phyloP scores from a whole-genome alignment of 129 eudicot species.

The Tagetes erecta region DNA sequence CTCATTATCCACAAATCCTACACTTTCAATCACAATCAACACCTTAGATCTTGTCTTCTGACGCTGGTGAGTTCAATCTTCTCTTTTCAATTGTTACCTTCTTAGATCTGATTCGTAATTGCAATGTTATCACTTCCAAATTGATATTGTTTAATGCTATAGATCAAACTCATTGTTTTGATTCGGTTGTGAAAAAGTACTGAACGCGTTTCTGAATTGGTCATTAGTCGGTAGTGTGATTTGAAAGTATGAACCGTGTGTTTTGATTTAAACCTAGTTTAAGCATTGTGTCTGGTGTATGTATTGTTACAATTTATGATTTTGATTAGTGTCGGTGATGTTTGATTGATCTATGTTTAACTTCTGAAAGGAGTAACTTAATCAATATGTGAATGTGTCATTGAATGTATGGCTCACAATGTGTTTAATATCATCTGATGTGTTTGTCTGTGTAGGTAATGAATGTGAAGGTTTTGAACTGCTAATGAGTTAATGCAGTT shows the following conservation, averaged over 20 bases:
- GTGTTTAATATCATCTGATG: slow-evolving; percentile 22
- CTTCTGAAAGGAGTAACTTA: slow-evolving; percentile 12
- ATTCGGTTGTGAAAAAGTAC: slow-evolving; percentile 11
- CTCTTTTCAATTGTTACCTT: not conserved
- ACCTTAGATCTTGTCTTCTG: slow-evolving; percentile 28
- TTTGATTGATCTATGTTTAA: slow-evolving; percentile 16
- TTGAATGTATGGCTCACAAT: slow-evolving; percentile 5
- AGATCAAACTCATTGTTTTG: slow-evolving; percentile 22
- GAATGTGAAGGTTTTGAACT: not conserved
- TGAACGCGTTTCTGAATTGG: not conserved
- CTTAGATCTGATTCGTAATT: slow-evolving; percentile 25
- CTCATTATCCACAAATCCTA: slow-evolving; percentile 31
- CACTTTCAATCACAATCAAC: slow-evolving; percentile 20
- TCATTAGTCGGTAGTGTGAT: not conserved
- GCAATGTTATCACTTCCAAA: not conserved
- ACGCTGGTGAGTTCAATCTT: slow-evolving; percentile 28
- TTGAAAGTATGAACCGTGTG: slow-evolving; percentile 13
- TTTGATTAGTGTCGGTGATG: slow-evolving; percentile 8
- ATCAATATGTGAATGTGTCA: not conserved
- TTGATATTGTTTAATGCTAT: slow-evolving; percentile 13
- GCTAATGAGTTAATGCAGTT: not conserved
- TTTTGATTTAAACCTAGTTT: slow-evolving; percentile 16
- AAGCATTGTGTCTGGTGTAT: slow-evolving; percentile 4
- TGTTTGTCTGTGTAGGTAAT: slow-evolving; percentile 14
- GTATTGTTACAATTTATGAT: slow-evolving; percentile 2